Conservation (phyloP, 2,329 filamentous ascomycete species). For the Penicillium sp. region DNA sequence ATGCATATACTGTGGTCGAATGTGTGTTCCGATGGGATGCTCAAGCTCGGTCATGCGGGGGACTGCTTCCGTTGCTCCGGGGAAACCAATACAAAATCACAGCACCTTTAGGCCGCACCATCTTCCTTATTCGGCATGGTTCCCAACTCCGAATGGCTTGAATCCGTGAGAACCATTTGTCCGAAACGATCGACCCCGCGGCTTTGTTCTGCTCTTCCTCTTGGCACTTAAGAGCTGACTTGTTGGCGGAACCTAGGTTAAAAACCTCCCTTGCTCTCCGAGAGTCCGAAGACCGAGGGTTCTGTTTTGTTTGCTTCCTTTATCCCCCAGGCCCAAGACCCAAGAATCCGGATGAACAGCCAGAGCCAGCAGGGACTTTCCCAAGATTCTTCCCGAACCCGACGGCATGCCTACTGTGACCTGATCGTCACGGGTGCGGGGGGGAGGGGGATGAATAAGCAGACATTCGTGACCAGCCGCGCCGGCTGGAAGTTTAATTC, state of each 20-base stretch:
- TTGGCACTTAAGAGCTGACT: neutral
- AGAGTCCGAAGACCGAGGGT: neutral
- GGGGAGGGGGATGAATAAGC: constrained; percentile 1
- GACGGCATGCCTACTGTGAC: neutral
- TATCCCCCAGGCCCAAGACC: neutral
- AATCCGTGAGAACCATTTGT: neutral
- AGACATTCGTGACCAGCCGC: too few relatives aligned
- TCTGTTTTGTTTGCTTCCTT: neutral
- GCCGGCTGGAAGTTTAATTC: neutral
- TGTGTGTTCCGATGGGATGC: too few relatives aligned
- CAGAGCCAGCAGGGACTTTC: neutral
- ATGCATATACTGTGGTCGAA: too few relatives aligned
- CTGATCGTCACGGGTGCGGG: constrained; percentile 11
- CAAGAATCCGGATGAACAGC: neutral
- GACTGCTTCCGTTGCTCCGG: constrained; percentile 42
- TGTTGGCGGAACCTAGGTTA: neutral
- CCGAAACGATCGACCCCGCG: constrained; percentile 15
- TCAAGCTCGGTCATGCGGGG: constrained; percentile 42
- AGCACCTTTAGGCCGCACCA: constrained; percentile 4
- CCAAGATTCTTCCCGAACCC: neutral
- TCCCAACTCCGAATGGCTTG: neutral
- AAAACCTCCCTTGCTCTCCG: neutral
- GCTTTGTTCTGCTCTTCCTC: neutral
- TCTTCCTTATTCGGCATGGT: neutral
- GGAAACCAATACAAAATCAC: constrained; percentile 20